A percentile compares a stretch with the other conserved stretches of the same genome.
phyloP scores from a whole-genome alignment of 31 red algal genomes.

The Bonnemaisonia californica region DNA sequence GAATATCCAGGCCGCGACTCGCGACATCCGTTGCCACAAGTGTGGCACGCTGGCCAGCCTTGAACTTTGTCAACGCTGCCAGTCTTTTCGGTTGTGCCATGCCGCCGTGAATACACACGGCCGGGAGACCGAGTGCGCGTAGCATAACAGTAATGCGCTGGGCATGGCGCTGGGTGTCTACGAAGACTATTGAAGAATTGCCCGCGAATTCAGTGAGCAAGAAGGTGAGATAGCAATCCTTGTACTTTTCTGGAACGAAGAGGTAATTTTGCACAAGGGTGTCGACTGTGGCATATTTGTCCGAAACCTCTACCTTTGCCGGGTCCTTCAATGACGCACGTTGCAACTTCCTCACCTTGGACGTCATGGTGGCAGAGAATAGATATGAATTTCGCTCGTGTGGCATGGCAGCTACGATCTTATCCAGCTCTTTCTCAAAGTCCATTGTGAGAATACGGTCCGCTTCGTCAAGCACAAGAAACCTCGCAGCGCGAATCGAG shows the following conservation, averaged over 20 bases:
- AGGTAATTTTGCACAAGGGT: slow-evolving; percentile 92
- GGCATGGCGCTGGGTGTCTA: slow-evolving; percentile 94
- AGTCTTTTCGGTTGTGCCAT: slow-evolving; percentile 90
- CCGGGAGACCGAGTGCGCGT: slow-evolving; percentile 75
- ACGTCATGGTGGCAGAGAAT: slow-evolving; percentile 99
- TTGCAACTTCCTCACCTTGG: slow-evolving; percentile 89
- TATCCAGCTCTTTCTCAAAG: slow-evolving; percentile 97
- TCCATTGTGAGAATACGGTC: slow-evolving; percentile 97
- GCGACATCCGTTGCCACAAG: slow-evolving; percentile 99
- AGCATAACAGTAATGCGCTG: slow-evolving; percentile 87
- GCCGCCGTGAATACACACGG: slow-evolving; percentile 95
- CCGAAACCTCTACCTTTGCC: slow-evolving; percentile 81
- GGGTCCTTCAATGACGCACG: slow-evolving; percentile 84
- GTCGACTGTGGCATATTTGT: slow-evolving; percentile 90
- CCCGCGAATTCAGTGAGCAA: slow-evolving; percentile 78
- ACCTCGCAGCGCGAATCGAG: slow-evolving; percentile 70
- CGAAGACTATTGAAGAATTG: slow-evolving; percentile 88
- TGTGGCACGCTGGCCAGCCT: slow-evolving; percentile 69
- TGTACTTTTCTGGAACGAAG: slow-evolving; percentile 92
- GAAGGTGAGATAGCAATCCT: slow-evolving; percentile 89
- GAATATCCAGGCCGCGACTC: slow-evolving; percentile 95
- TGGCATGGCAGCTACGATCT: slow-evolving; percentile 84
- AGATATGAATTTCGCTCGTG: slow-evolving; percentile 77
- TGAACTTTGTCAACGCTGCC: slow-evolving; percentile 89
- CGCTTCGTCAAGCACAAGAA: slow-evolving; percentile 97